Conservation (phyloP, 1,284 basidiomycete species). For the Stygiomarasmius scandens region DNA sequence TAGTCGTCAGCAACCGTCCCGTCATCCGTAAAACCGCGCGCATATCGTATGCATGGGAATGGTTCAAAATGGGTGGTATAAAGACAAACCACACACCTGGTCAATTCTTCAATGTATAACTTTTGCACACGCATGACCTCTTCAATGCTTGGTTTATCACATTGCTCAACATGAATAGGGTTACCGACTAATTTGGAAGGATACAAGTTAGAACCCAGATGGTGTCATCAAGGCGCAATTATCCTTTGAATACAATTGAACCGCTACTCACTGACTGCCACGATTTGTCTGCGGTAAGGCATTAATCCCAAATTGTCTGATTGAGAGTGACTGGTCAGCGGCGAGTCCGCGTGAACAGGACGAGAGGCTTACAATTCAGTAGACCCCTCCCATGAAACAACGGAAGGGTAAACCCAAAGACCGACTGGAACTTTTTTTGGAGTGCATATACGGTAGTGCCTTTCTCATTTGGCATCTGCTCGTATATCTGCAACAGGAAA, state of each 20-base stretch:
- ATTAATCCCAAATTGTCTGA: constrained; percentile 87
- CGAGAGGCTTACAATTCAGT: constrained; percentile 80
- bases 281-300: constrained; percentile 94
- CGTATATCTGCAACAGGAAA: constrained; percentile 70
- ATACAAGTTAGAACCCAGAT: neutral
- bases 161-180: constrained; percentile 82
- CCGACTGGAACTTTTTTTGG: constrained; percentile 87
- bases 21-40: too few species aligned
- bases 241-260: neutral
- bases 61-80: too few species aligned
- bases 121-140: constrained; percentile 82
- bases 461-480: constrained; percentile 93
- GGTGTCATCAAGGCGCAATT: neutral
- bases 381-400: constrained; percentile 91
- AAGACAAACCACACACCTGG: constrained; percentile 59
- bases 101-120: constrained; percentile 90
- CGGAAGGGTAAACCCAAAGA: constrained; percentile 97
- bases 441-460: constrained; percentile 87
- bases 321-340: neutral
- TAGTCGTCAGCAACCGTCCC: neutral
- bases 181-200: constrained; percentile 67
- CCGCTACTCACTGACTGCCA: constrained; percentile 82
- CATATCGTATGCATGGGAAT: neutral
- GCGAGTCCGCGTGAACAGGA: neutral
- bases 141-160: constrained; percentile 80